Base-by-base conservation (phyloP, 208 protist species). In the Wallacemonas rigidus region DNA sequence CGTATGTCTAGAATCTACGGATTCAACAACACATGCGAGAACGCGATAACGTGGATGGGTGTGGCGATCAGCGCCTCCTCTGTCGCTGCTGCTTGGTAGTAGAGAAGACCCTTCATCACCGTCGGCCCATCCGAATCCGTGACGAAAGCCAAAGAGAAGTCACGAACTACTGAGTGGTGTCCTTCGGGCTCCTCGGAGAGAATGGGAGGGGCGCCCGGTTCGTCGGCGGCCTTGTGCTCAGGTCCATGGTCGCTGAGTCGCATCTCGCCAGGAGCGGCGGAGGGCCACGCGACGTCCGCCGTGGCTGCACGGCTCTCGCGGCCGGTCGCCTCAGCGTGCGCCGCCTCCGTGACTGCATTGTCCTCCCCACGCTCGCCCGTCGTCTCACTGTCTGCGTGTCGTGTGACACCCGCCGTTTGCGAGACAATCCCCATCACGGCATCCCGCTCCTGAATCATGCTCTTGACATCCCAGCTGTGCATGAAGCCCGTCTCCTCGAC, bases 51-150 rank as follows among this genome's bases (percentile, higher is more conserved):
- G 17, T 74, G 75, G n/a, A 94, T 79, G 3, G 85, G 75, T 15
- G 75, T 74, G 3, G 55, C 79, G 14, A 67, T 51, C 2, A 83
- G 41, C 36, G n/a, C 60, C 1, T 81, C 50, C 48, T 72, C 69
- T 38, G 68, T 71, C 2, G 79, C 75, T 3, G 74, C 85, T 6
- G 89, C 38, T 51, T 84, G 86, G 69, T 94, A 96, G 67, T 93
- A 92, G 4, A 96, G 69, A 41, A 93, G 40, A 3, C 91, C 91
- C 71, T 96, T 96, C 74, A 96, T 72, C 17, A 92, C 75, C 36
- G 73, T 79, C 1, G 85, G 82, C 17, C 75, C 80, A 50, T 92
- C 83, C 26, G 70, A 79, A 38, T 74, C 56, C 43, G 87, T 93
- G 8, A 77, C 57, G 80, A 95, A 93, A 62, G 70, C 79, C 38